Conservation (phyloP, 768 basidiomycete genomes). For the Lactarius indigo region DNA sequence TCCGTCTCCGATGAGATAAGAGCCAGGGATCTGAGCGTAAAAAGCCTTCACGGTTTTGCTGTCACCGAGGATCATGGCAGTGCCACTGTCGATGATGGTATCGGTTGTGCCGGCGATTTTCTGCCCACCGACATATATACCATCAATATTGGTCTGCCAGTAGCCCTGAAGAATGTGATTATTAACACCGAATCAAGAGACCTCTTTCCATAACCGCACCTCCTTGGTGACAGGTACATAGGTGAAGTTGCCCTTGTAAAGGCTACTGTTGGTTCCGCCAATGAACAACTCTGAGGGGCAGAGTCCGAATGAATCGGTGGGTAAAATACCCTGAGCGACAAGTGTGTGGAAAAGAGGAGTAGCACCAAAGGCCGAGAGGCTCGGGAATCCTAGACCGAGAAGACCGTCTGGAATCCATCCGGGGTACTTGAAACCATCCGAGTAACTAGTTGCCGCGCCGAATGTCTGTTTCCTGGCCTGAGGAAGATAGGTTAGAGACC, state of each 20-base stretch:
- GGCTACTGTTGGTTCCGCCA: conserved; percentile 8
- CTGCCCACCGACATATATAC: conserved; percentile 1
- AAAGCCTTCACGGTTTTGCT: conserved; percentile 1
- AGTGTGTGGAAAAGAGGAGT: conserved; percentile 40
- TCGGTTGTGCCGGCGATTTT: neutral
- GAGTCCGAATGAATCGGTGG: conserved; percentile 44
- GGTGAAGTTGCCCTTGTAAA: conserved; percentile 9
- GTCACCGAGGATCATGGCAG: conserved; percentile 25
- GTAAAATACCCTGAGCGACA: conserved; percentile 34
- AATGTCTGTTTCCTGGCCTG: conserved; percentile 38
- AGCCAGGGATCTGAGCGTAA: conserved; percentile 19
- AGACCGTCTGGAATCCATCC: conserved; percentile 39
- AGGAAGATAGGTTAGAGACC: neutral
- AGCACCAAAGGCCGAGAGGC: conserved; percentile 26
- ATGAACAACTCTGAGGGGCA: conserved; percentile 33
- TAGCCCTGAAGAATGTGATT: conserved; percentile 14
- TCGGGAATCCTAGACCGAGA: conserved; percentile 38
- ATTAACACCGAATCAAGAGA: neutral
- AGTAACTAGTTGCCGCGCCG: conserved; percentile 42
- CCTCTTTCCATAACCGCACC: neutral
- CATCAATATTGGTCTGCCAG: conserved; percentile 25
- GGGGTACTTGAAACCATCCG: conserved; percentile 14
- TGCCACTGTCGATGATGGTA: conserved; percentile 27
- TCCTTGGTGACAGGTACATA: neutral
- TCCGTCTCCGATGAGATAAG: neutral